Base-by-base conservation (phyloP, 495 filamentous ascomycete species). In the Penicillium daleae region DNA sequence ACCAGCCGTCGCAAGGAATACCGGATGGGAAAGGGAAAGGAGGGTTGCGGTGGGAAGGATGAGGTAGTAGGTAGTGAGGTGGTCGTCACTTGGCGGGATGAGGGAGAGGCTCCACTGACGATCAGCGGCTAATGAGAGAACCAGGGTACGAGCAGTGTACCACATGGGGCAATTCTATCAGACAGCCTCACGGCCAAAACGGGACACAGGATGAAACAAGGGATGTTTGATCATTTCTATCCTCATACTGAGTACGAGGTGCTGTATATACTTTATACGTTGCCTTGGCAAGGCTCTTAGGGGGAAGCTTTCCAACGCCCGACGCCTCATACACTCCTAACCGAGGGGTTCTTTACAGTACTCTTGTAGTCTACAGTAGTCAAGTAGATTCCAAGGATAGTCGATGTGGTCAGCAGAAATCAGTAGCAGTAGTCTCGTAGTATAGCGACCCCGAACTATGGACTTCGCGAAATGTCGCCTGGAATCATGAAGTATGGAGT, bases 31-130 rank as follows among this genome's bases (percentile, higher is more conserved):
- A 52, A 60, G 53, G 67, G 53, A 48, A 57, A 60, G 53, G 26
- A 32, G 29, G 49, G 29, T 32, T 52, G 49, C 26, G 69, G 51
- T 54, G 51, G 32, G 51, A 58, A 66, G 53, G 60, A 67, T 61
- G 55, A 64, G 69, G 61, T 61, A 60, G 65, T 66, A n/a, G n/a
- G n/a, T n/a, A n/a, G 65, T 64, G 58, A 75, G 74, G 72, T 76
- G 71, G 75, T 74, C 70, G 72, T 74, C 70, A 68, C 70, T 68
- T 68, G 72, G 74, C 70, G 74, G 74, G 74, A 76, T 71, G 70
- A 64, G 51, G 58, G 68, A 60, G 56, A 71, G 75, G 74, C 74
- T 76, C 75, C 76, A 76, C 72, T 72, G 72, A 66, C 74, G 76
- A 79, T 79, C 76, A 67, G 74, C 76, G 72, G 72, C 69, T 78